Evolutionary conservation across 2,329 filamentous ascomycete genomes (phyloP), one percentile per base, ranked within the genome.

Genomic region (Cordyceps pruinosa): DNA sequence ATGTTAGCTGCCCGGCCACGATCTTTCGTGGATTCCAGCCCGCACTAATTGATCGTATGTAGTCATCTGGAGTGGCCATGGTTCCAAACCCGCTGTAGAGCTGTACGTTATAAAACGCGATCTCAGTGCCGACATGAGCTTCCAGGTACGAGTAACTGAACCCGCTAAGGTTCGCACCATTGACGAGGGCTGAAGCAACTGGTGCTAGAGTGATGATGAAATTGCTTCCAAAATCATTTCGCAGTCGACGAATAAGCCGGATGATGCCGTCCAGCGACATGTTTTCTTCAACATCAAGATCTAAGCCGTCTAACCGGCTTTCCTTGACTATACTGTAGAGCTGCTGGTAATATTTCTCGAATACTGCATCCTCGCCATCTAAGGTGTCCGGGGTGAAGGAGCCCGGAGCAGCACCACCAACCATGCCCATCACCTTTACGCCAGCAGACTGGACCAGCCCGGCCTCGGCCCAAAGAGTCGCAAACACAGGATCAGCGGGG

Each of bases 11-110:
- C 1, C 91, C 90, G 50, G 90, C 76, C 1, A 95, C 88, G 2
- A 96, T 77, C 63, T 86, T 87, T 13, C 81, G 72, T 1, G 88
- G 79, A 2, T 80, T 75, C 85, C 88, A 95, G 2, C 89, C 89
- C n/a, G 77, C 72, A 6, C 75, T 71, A 4, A 82, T 64, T 34
- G 81, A 73, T 17, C 65, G 61, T 37, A 77, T 72, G 64, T 77
- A 83, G 57, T 72, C 69, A 5, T 64, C 52, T 0, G 77, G 66
- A 19, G 63, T 72, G 23, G 65, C 66, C 61, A 78, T 72, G 60
- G 75, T 75, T 1, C 89, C 89, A 84, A 89, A 96, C 0, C 89
- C 89, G 65, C 87, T 92, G 75, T 96, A 96, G 70, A 95, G 94
- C 66, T 96, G 90, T 6, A 85, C 79, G 66, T 95, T 95, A 68